Percentiles rank a stretch among this genome's conserved stretches.
Evolutionary conservation across 306 rosid genomes (phyloP).

Genomic region (Trifolium pratense): DNA sequence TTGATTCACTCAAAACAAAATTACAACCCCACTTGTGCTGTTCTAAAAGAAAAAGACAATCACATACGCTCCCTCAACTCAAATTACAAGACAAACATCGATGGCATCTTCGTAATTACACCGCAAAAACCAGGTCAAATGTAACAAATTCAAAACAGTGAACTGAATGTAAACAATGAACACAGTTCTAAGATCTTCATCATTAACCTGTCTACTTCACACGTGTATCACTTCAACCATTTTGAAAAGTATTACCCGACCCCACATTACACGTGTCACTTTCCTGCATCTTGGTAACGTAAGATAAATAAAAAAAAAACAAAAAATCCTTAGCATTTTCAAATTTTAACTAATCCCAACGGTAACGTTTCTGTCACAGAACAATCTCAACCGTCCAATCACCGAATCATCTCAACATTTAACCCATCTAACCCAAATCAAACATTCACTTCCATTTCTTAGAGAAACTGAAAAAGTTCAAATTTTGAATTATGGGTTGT

Average conservation of each 20-base stretch:
- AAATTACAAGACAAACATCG: not conserved
- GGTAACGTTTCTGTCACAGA: conserved; percentile 59
- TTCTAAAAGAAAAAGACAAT: conserved; percentile 11
- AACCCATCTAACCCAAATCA: conserved; percentile 29
- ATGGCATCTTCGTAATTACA: conserved; percentile 41
- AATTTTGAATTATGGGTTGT: conserved; percentile 61
- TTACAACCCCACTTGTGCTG: not conserved
- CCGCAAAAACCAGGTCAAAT: not conserved
- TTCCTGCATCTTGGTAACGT: conserved; percentile 40
- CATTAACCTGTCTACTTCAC: conserved; percentile 46
- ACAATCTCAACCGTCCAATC: conserved; percentile 55
- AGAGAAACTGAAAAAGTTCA: conserved; percentile 52
- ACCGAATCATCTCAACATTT: conserved; percentile 46
- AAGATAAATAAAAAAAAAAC: not conserved
- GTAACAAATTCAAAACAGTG: conserved; percentile 16
- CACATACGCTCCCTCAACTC: not conserved
- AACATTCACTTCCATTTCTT: conserved; percentile 44
- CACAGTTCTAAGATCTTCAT: conserved; percentile 18
- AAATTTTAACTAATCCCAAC: conserved; percentile 64
- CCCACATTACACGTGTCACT: conserved; percentile 54
- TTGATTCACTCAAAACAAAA: too few species aligned
- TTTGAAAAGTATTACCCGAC: conserved; percentile 45
- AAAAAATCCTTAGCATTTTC: conserved; percentile 53
- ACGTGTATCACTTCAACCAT: conserved; percentile 51
- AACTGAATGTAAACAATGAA: conserved; percentile 1